A percentile compares a stretch with the other conserved stretches of the same genome.
Evolutionary conservation across 805 yeast species (phyloP).

Genomic region (Candida gorgasii): DNA sequence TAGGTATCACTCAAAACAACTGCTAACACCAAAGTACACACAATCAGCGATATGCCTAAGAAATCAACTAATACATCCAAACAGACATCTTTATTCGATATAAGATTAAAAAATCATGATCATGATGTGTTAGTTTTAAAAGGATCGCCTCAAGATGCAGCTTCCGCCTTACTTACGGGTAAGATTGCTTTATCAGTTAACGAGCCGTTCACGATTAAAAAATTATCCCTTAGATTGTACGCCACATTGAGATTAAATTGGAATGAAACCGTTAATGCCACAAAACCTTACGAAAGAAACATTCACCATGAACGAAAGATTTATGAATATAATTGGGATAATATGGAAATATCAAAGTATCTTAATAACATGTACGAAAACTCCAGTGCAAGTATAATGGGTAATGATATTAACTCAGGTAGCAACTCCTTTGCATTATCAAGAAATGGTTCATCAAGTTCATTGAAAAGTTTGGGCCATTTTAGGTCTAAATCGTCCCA

Average conservation of each 20-base stretch:
- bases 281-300: constrained; percentile 48
- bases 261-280: constrained; percentile 52
- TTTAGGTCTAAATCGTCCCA: constrained; percentile 38
- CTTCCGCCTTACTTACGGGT: constrained; percentile 75
- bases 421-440: constrained; percentile 28
- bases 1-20: too few relatives aligned
- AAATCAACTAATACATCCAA: constrained; percentile 18
- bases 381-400: constrained; percentile 7
- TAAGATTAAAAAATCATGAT: constrained; percentile 64
- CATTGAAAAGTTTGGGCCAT: constrained; percentile 39
- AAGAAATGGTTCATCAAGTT: constrained; percentile 43
- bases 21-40: too few relatives aligned
- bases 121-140: constrained; percentile 79
- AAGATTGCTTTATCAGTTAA: constrained; percentile 70
- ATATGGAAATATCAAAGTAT: constrained; percentile 52
- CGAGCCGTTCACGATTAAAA: constrained; percentile 73
- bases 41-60: constrained; percentile 13
- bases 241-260: constrained; percentile 69
- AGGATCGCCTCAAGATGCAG: constrained; percentile 76
- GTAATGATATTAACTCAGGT: constrained; percentile 20
- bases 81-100: constrained; percentile 41
- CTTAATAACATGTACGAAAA: constrained; percentile 33
- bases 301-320: constrained; percentile 58
- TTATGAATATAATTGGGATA: constrained; percentile 80
- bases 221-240: constrained; percentile 60